Evolutionary conservation across 768 basidiomycete species (phyloP), one percentile per base, ranked within the genome.

Genomic region (Termitomyces sp.): DNA sequence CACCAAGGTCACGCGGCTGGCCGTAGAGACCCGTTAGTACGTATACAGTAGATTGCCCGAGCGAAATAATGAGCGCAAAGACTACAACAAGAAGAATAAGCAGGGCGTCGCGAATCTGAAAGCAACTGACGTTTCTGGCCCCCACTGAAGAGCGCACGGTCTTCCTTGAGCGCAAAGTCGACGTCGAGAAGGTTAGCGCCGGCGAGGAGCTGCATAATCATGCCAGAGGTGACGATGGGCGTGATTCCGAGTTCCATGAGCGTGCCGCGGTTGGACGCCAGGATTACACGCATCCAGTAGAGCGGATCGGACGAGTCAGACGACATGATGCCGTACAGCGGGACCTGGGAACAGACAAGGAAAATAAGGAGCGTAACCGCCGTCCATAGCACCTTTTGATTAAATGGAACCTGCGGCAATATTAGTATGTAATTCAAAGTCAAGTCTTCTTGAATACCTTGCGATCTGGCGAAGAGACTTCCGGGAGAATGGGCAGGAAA

Each of bases 201-300:
- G 18, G 96, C 95, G 62, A 99, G 82, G 47, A 99, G 88, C 75
- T 99, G 97, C 93, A 99, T 98, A 74, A 98, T 99, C 96, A 98
- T 98, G 69, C 97, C 97, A 54, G 90, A 92, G 10, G 97, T 99
- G 72, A 98, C 86, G 70, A 98, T 97, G 43, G 97, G 97, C 32
- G 88, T 95, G 67, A 98, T 98, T 61, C 97, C 96, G 61, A 99
- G 86, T 76, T 99, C 97, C 97, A 99, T 99, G 62, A 98, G 88
- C 1, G 97, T 98, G 63, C 97, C 97, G 61, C 96, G 86, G 79
- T 98, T 98, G 7, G 94, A 97, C 26, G 97, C 96, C 61, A 99
- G 85, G 77, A 99, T 98, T 78, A 96, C 96, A 76, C 96, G 92
- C 90, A 98, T 95, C 97, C 96, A 98, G 80, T 97, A 98, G 46